Percentiles rank a stretch among this genome's conserved stretches.
Evolutionary conservation across 208 protist genomes (phyloP).

Genomic region (Trypanosomatidae sp.): DNA sequence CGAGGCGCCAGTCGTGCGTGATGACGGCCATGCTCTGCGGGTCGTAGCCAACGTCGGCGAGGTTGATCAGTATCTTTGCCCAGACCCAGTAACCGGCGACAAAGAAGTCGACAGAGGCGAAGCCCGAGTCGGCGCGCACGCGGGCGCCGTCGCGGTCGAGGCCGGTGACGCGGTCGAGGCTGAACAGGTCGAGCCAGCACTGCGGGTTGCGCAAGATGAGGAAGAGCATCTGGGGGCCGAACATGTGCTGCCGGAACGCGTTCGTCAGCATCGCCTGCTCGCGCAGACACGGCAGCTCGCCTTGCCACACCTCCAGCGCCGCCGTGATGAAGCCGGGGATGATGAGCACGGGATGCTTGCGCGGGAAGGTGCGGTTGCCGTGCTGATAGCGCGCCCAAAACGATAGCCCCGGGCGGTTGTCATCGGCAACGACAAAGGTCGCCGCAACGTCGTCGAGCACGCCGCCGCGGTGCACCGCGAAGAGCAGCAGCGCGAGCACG

Average conservation of each 20-base stretch:
- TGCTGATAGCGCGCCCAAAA: constrained; percentile 44
- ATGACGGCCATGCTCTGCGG: constrained; percentile 78
- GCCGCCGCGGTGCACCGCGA: constrained; percentile 2
- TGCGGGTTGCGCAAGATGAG: constrained; percentile 52
- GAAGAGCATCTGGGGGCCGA: constrained; percentile 60
- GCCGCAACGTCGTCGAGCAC: constrained; percentile 23
- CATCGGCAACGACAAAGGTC: constrained; percentile 50
- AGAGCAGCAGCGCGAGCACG: constrained; percentile 9
- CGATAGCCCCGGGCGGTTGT: constrained; percentile 39
- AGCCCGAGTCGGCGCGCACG: constrained; percentile 69
- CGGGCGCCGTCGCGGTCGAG: constrained; percentile 63
- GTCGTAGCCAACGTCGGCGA: constrained; percentile 90
- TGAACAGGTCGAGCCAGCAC: constrained; percentile 73
- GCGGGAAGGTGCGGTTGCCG: constrained; percentile 14
- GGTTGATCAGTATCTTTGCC: constrained; percentile 83
- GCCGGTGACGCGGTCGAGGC: constrained; percentile 45
- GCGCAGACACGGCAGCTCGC: constrained; percentile 27
- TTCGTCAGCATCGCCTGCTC: constrained; percentile 15
- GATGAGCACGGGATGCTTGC: constrained; percentile 66
- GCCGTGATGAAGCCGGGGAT: constrained; percentile 77
- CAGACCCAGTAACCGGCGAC: constrained; percentile 88
- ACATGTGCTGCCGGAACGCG: constrained; percentile 74
- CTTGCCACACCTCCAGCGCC: constrained; percentile 81
- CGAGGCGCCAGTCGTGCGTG: constrained; percentile 89
- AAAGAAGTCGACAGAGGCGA: constrained; percentile 82